phyloP scores from a whole-genome alignment of 495 filamentous ascomycete genomes.

The Talaromyces borbonicus region DNA sequence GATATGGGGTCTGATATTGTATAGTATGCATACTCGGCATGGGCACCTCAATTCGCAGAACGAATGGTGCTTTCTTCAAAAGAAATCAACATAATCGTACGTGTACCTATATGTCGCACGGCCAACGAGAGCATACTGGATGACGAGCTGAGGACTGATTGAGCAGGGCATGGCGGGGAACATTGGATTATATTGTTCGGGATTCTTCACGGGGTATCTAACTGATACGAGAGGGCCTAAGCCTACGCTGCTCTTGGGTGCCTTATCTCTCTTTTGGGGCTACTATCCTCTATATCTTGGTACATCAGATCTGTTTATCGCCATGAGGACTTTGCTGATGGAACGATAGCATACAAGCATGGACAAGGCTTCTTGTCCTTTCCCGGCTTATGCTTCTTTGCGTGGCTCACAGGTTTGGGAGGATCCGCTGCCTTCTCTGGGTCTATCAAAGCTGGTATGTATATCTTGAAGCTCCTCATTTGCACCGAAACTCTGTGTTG shows the following conservation, averaged over 20 bases:
- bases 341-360: conserved; percentile 32
- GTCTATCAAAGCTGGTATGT: conserved; percentile 64
- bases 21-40: conserved; percentile 97
- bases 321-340: background rate
- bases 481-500: too few species aligned
- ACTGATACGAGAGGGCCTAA: conserved; percentile 77
- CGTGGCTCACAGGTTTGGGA: conserved; percentile 75
- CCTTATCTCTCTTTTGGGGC: conserved; percentile 57
- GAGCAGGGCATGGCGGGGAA: conserved; percentile 82
- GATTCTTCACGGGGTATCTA: conserved; percentile 81
- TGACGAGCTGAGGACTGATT: conserved; percentile 14
- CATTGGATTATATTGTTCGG: conserved; percentile 86
- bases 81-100: conserved; percentile 79
- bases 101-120: too few species aligned
- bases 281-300: conserved; percentile 72
- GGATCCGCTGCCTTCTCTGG: conserved; percentile 80
- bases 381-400: conserved; percentile 65
- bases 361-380: conserved; percentile 54
- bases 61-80: conserved; percentile 78
- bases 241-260: conserved; percentile 63
- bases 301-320: conserved; percentile 11
- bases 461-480: too few species aligned
- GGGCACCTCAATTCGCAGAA: conserved; percentile 90
- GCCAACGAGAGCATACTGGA: too few species aligned
- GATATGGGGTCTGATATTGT: conserved; percentile 1